Evolutionary conservation across 768 basidiomycete species (phyloP).

Genomic region (Russula griseocarnosa): DNA sequence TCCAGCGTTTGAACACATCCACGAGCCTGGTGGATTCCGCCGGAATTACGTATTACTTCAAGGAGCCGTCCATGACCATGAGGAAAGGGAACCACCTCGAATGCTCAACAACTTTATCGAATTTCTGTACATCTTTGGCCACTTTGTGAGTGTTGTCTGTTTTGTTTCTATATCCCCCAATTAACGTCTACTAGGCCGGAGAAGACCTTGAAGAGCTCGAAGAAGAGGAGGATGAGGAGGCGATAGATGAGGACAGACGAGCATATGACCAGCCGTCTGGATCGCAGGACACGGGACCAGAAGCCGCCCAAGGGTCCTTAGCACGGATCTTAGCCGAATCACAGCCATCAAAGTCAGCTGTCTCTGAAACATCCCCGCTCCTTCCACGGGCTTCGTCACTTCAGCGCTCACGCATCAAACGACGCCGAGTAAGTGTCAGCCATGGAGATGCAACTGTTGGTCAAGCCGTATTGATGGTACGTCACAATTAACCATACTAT

Average conservation of each 20-base stretch:
- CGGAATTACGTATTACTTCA: constrained; percentile 80
- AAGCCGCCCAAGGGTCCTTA: constrained; percentile 11
- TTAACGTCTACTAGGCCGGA: constrained; percentile 58
- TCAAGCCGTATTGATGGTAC: constrained; percentile 90
- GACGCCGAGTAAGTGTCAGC: constrained; percentile 53
- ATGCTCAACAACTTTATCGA: constrained; percentile 86
- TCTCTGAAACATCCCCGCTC: constrained; percentile 53
- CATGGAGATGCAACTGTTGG: constrained; percentile 86
- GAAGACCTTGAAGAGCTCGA: constrained; percentile 75
- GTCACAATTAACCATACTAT: constrained; percentile 28
- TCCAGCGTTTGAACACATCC: constrained; percentile 88
- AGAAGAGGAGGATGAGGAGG: constrained; percentile 56
- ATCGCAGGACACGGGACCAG: constrained; percentile 1
- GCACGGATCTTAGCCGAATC: constrained; percentile 14
- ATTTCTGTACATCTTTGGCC: constrained; percentile 91
- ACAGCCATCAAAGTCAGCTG: constrained; percentile 22
- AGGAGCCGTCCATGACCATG: constrained; percentile 58
- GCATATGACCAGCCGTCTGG: constrained; percentile 21
- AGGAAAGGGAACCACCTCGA: constrained; percentile 44
- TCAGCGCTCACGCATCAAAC: constrained; percentile 52
- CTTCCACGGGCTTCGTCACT: constrained; percentile 38
- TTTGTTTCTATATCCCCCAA: constrained; percentile 9
- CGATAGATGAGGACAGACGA: constrained; percentile 33
- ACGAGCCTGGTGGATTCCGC: constrained; percentile 92
- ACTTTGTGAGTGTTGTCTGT: constrained; percentile 66